phyloP scores from a whole-genome alignment of 495 filamentous ascomycete genomes.

The Penicillium soppii region DNA sequence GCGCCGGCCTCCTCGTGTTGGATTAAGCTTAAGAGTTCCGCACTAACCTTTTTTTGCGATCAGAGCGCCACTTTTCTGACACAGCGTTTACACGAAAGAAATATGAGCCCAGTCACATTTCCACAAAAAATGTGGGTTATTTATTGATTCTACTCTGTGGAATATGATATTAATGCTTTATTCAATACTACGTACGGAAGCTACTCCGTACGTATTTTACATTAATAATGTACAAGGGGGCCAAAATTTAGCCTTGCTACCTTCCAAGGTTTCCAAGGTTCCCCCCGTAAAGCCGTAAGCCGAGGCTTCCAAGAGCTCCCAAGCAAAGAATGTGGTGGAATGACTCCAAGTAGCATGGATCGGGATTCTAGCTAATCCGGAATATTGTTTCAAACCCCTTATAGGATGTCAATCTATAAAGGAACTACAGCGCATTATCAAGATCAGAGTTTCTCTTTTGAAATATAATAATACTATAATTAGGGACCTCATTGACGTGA shows the following conservation, averaged over 20 bases:
- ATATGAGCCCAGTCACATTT: slow-evolving; percentile 4
- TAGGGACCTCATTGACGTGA: not conserved
- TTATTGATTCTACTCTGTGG: not conserved
- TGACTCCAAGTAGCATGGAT: no score
- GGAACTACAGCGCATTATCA: no score
- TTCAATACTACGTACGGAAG: not conserved
- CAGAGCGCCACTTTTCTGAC: slow-evolving; percentile 41
- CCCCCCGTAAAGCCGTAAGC: not conserved
- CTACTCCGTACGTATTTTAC: not conserved
- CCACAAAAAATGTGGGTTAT: not conserved
- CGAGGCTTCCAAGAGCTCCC: not conserved
- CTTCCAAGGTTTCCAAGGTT: not conserved
- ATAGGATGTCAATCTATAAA: no score
- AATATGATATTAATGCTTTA: not conserved
- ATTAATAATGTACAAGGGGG: not conserved
- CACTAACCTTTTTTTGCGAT: slow-evolving; percentile 42
- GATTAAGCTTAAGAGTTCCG: slow-evolving; percentile 54
- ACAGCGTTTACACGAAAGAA: slow-evolving; percentile 9
- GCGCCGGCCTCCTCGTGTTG: slow-evolving; percentile 46
- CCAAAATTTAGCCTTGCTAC: slow-evolving; percentile 3
- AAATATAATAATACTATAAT: not conserved
- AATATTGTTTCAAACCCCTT: not conserved
- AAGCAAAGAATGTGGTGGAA: not conserved
- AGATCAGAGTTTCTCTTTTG: no score
- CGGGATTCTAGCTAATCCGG: not conserved